Base-by-base conservation (phyloP, 2,329 filamentous ascomycete genomes). In the Bipolaris bicolor region DNA sequence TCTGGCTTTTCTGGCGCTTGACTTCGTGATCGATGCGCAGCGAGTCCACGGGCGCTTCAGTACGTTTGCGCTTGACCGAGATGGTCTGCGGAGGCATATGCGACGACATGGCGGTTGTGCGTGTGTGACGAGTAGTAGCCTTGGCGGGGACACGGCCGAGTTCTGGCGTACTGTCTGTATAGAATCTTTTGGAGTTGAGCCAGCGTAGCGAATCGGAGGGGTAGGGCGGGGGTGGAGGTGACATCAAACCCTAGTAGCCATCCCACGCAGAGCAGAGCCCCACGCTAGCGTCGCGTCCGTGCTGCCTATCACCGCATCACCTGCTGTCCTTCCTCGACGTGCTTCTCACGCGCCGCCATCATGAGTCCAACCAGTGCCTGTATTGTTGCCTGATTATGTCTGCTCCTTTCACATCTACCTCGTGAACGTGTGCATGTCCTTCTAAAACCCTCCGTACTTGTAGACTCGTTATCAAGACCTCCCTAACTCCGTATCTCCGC, bases 1-100 rank as follows among this genome's bases (percentile, higher is more conserved):
- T 44, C 13, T 43, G 39, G 55, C 62, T 70, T 46, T 67, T 66
- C 54, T 65, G 64, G 10, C 63, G 60, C 55, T 71, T 67, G 51
- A 61, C 59, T 33, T 39, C 60, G 49, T 63, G 55, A 41, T 74
- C 68, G 53, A 72, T 65, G 22, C 70, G 55, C 48, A 85, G 74
- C 20, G 80, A 79, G 58, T 86, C 83, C n/a, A 84, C 80, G 3
- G 84, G 82, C 46, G 83, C 82, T 52, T 86, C 83, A 53, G 81
- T 80, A 53, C 83, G 80, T 62, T 84, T 82, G 54, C 84, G 79
- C 74, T 86, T 86, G 68, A 86, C 65, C 9, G 69, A 70, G 44
- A 76, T 66, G 7, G 71, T 72, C 47, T 70, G 73, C 3, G 69
- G 66, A 10, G 50, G 50, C 36, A 49, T 33, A 13, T 54, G 50